Percentiles rank a stretch among this genome's conserved stretches.
phyloP scores from a whole-genome alignment of 192 early-diverging fungal species.

The Dissophora globulifera region DNA sequence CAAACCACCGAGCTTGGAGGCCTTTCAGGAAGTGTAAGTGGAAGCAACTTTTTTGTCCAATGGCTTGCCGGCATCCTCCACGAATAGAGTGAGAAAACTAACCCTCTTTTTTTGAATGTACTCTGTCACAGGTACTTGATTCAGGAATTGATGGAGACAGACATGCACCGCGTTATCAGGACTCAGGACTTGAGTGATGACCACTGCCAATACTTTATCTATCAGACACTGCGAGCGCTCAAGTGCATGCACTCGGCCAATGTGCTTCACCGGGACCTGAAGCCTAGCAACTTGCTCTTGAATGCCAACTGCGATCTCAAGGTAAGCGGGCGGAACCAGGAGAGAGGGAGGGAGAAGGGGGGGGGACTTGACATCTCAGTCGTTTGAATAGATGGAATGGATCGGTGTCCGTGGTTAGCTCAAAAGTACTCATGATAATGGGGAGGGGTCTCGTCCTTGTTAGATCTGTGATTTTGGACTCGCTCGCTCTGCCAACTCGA shows the following conservation, averaged over 20 bases:
- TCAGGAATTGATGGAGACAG: conserved; percentile 99
- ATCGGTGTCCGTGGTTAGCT: no score
- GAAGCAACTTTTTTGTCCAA: neutral
- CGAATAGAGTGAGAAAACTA: no score
- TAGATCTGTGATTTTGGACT: conserved; percentile 99
- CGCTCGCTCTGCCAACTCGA: conserved; percentile 89
- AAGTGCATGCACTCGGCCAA: conserved; percentile 99
- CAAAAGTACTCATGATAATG: neutral
- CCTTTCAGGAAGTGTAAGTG: conserved; percentile 90
- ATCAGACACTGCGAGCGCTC: conserved; percentile 95
- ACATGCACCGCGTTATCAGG: conserved; percentile 96
- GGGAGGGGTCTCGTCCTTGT: neutral
- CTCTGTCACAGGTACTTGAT: conserved; percentile 77
- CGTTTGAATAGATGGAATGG: no score
- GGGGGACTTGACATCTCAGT: no score
- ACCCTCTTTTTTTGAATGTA: neutral
- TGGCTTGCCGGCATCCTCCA: no score
- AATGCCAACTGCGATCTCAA: conserved; percentile 94
- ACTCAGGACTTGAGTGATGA: conserved; percentile 95
- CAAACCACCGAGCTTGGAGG: conserved; percentile 77
- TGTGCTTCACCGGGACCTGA: conserved; percentile 97
- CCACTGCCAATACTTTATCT: conserved; percentile 99
- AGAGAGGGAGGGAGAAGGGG: no score
- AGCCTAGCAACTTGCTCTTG: conserved; percentile 90
- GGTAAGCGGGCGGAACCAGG: conserved; percentile 47